A percentile compares a stretch with the other conserved stretches of the same genome.
Evolutionary conservation across 495 filamentous ascomycete species (phyloP).

Genomic region (Lentithecium fluviatile): DNA sequence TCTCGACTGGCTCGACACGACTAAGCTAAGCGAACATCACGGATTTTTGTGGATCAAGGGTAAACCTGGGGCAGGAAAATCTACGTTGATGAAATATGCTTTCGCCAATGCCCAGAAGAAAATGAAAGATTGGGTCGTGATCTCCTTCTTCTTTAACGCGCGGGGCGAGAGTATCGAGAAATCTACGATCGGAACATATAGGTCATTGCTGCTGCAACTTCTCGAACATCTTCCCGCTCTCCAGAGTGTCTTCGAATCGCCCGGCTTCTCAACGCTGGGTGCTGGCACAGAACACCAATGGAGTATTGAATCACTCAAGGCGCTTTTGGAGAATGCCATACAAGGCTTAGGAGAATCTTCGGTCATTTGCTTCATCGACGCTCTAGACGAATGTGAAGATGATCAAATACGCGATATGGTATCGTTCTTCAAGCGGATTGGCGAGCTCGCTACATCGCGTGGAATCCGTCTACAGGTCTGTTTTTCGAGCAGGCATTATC

Average conservation of each 20-base stretch:
- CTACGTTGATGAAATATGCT: constrained; percentile 32
- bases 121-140: constrained; percentile 23
- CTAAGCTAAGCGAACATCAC: constrained; percentile 11
- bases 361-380: constrained; percentile 22
- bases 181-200: constrained; percentile 20
- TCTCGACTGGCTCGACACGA: constrained; percentile 22
- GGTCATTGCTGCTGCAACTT: constrained; percentile 28
- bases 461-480: constrained; percentile 31
- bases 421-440: constrained; percentile 10
- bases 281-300: constrained; percentile 12
- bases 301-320: constrained; percentile 11
- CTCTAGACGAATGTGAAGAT: constrained; percentile 28
- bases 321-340: constrained; percentile 14
- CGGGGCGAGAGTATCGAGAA: constrained; percentile 37
- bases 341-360: background rate
- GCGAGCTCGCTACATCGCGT: constrained; percentile 4
- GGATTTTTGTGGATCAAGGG: too few relatives aligned
- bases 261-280: background rate
- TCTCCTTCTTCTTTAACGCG: constrained; percentile 48
- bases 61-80: constrained; percentile 38
- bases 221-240: constrained; percentile 10
- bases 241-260: constrained; percentile 6
- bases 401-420: constrained; percentile 19
- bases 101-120: constrained; percentile 3
- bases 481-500: too few relatives aligned